phyloP scores from a whole-genome alignment of 257 asterid species.

The Scutellaria galericulata region DNA sequence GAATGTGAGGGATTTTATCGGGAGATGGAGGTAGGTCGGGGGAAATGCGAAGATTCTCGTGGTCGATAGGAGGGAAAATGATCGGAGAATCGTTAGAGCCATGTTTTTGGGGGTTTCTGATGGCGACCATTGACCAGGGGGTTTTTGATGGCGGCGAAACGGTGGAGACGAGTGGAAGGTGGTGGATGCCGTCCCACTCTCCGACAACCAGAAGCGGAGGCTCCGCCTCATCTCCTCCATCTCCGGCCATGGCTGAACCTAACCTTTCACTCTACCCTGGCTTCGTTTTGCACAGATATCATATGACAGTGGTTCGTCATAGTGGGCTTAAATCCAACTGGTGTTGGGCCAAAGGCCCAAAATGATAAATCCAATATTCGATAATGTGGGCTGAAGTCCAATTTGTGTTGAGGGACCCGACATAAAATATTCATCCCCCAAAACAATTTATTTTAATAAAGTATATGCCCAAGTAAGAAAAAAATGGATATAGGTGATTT shows the following conservation, averaged over 20 bases:
- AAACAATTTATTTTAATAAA: no score
- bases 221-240: constrained; percentile 32
- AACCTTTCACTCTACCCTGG: background rate
- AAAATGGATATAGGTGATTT: no score
- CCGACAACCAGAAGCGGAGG: constrained; percentile 20
- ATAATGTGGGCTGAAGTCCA: background rate
- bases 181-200: constrained; percentile 27
- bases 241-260: constrained; percentile 30
- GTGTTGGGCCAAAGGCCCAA: background rate
- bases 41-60: constrained; percentile 64
- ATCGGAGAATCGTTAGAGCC: constrained; percentile 32
- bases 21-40: constrained; percentile 23
- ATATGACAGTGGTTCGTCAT: background rate
- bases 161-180: constrained; percentile 30
- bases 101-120: constrained; percentile 40
- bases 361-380: background rate
- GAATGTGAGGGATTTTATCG: constrained; percentile 18
- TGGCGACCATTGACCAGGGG: constrained; percentile 57
- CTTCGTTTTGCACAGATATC: background rate
- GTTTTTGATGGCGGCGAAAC: constrained; percentile 31
- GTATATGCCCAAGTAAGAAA: no score
- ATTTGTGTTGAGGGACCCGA: background rate
- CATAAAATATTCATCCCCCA: no score
- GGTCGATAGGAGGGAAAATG: constrained; percentile 69
- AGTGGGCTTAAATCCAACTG: background rate